Evolutionary conservation across 352 stramenopile genomes (phyloP), one percentile per base, ranked within the genome.

Genomic region (Globisporangium cylindrosporum): DNA sequence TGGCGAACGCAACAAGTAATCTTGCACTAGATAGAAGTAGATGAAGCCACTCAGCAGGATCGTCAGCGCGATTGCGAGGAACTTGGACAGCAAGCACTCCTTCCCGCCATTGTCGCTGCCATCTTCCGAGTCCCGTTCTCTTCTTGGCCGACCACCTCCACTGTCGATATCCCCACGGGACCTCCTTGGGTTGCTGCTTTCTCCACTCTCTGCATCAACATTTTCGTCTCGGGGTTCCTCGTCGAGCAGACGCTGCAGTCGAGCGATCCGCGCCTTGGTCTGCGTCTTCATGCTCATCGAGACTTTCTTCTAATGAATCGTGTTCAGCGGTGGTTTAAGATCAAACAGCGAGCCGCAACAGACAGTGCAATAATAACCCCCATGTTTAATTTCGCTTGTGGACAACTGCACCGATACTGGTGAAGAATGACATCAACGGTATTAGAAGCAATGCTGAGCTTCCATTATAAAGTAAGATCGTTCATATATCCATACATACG

Each of bases 21-120:
- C n/a, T 24, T 81, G 69, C 20, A 78, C 51, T 29, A 79, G 64
- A 10, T 76, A 75, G 48, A 77, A 75, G 65, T 88, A 84, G 73
- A 86, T 81, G 70, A 88, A 88, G 41, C 62, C 66, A 32, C 72
- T 76, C 3, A 89, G 57, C 15, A 70, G 41, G 36, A 84, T 38
- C 49, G 74, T 81, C 62, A 86, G 63, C 27, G 57, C 63, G 25
- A 71, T 38, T 4, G 78, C 78, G 34, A 86, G 69, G n/a, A 79
- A 73, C 60, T 80, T 84, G 48, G 78, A 89, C 57, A 83, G 65
- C 46, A 80, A 65, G 61, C 78, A 88, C 67, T 86, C 80, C 20
- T 71, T 69, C 4, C 65, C 73, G 10, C 43, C 27, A 49, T 78
- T 68, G 34, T 71, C 67, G 1, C 70, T 59, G 25, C 58, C 46